These are phyloP conservation scores for Porcisia hertigi DNA, from an alignment of 208 protist genomes.

Conservation along the genomic window DNA sequence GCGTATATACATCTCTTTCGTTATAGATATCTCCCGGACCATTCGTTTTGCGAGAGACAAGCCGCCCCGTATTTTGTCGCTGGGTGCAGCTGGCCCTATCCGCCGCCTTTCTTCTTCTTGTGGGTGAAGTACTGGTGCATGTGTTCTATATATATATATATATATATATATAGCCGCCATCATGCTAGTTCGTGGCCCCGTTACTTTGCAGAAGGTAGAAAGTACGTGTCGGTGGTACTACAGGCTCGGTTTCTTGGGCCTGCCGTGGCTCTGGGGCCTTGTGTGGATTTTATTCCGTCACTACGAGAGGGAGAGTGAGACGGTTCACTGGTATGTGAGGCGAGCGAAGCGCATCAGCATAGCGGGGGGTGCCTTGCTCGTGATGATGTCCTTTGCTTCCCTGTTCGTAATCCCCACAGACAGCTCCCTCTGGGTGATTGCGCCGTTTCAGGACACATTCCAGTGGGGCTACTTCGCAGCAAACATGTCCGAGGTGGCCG, in stretches of 20 bases:
- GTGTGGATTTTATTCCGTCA: constrained; percentile 29
- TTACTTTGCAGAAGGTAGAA: constrained; percentile 33
- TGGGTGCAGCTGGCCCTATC: no score
- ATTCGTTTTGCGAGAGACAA: not conserved
- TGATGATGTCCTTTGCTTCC: constrained; percentile 5
- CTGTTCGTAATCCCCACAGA: constrained; percentile 16
- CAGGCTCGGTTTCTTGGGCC: constrained; percentile 21
- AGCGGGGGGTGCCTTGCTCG: not conserved
- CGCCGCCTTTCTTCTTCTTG: not conserved
- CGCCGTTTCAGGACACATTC: constrained; percentile 27
- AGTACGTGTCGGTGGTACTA: constrained; percentile 29
- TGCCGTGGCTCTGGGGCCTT: constrained; percentile 37
- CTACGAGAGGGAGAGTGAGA: constrained; percentile 29
- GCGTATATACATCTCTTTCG: not conserved
- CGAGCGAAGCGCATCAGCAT: constrained; percentile 19
- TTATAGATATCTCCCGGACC: not conserved
- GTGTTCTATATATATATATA: no score
- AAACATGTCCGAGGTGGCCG: constrained; percentile 11
- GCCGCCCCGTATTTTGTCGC: not conserved
- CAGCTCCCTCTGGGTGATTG: constrained; percentile 32
- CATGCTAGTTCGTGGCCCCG: constrained; percentile 31
- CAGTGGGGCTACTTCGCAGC: constrained; percentile 36
- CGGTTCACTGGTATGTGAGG: constrained; percentile 31
- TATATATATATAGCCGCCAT: no score
- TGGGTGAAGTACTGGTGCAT: not conserved